Evolutionary conservation across 352 stramenopile species (phyloP), one percentile per base, ranked within the genome.

Genomic region (Pythium insidiosum): DNA sequence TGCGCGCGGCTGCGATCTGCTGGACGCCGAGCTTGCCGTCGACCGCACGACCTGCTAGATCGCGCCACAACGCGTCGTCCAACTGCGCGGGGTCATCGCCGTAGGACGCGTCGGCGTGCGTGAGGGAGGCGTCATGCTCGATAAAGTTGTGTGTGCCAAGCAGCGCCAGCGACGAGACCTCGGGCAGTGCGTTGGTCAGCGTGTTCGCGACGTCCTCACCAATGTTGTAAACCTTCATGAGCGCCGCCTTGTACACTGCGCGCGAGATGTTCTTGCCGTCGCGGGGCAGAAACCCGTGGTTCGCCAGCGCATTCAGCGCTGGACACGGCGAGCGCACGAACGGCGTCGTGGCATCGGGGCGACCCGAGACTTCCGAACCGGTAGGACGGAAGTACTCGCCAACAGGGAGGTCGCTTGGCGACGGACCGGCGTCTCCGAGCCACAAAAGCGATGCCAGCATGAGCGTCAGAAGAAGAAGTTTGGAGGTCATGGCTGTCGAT

Each of bases 161-260:
- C 29, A 75, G 51, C 0, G 65, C 50, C 15, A 88, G 58, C n/a
- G 67, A 59, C 24, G 83, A 76, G 24, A 58, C 31, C 18, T 21
- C 31, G 10, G 61, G 50, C 19, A 74, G 44, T 15, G 23, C 39
- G 19, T 23, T 53, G 15, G 48, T 43, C 19, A 83, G 43, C 25
- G 33, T 43, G 16, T 57, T 23, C 1, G 66, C 67, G 30, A 77
- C 43, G 15, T 38, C 29, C 15, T 39, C 16, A 22, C 74, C 61
- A 1, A 84, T 13, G 51, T 73, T 78, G 54, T 66, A 78, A 12
- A 76, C 58, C 7, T 66, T 18, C 12, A 69, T 43, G 23, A 84
- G 22, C 20, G 53, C 57, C 5, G 55, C 6, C 9, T 43, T 42
- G 1, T 75, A 46, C 6, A 74, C 16, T n/a, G 59, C n/a, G 21